These are phyloP conservation scores for Shiraia bambusicola DNA, from an alignment of 2,329 filamentous ascomycete species.

Conservation along the genomic window DNA sequence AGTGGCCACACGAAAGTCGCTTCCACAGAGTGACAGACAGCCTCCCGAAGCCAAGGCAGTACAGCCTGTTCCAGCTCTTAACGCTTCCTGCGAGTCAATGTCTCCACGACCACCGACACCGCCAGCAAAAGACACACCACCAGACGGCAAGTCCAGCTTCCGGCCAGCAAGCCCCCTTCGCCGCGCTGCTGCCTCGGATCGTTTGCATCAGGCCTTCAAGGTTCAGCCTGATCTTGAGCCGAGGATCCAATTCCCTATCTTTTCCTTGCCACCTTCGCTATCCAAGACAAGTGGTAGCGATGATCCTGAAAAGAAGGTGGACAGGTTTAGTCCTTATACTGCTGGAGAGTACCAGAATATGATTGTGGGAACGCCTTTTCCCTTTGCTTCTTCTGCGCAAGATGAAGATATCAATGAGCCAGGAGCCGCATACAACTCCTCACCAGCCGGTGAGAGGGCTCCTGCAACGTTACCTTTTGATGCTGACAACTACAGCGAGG, in stretches of 20 bases:
- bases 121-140: constrained; percentile 49
- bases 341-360: constrained; percentile 33
- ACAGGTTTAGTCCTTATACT: constrained; percentile 25
- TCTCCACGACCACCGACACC: constrained; percentile 41
- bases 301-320: constrained; percentile 20
- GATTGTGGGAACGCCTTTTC: constrained; percentile 23
- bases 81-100: constrained; percentile 11
- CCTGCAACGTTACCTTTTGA: too few species aligned
- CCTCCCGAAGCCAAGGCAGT: constrained; percentile 5
- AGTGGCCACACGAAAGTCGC: constrained; percentile 8
- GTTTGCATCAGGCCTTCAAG: constrained; percentile 19
- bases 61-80: neutral
- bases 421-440: neutral
- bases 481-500: neutral
- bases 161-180: constrained; percentile 21
- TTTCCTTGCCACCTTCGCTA: constrained; percentile 16
- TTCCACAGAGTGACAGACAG: constrained; percentile 9
- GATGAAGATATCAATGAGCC: neutral
- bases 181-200: constrained; percentile 12
- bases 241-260: constrained; percentile 16
- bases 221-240: constrained; percentile 5
- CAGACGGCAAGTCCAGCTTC: constrained; percentile 12
- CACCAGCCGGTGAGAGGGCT: neutral
- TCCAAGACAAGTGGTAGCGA: constrained; percentile 11
- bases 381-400: constrained; percentile 17